Conservation (phyloP, 176 grass and related monocot species). For the Juncus inflexus region DNA sequence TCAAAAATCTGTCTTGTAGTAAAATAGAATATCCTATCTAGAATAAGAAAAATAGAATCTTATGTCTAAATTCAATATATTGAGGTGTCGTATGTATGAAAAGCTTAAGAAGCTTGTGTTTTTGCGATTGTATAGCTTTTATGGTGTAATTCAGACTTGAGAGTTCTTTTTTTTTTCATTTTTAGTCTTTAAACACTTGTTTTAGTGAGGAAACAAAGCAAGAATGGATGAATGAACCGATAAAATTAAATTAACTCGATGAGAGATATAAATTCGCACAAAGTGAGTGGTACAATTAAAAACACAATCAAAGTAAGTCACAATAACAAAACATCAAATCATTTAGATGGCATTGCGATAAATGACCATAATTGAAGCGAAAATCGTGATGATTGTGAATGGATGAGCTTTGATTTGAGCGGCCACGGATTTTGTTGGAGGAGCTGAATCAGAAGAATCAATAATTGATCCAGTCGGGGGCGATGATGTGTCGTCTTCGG, state of each 20-base stretch:
- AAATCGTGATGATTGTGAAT: neutral
- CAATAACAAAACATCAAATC: too few relatives aligned
- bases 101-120: neutral
- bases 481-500: conserved; percentile 23
- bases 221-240: too few relatives aligned
- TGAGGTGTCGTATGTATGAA: neutral
- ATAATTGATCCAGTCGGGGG: neutral
- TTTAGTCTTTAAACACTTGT: too few relatives aligned
- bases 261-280: too few relatives aligned
- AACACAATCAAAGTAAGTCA: too few relatives aligned
- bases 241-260: too few relatives aligned
- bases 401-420: conserved; percentile 2
- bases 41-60: too few relatives aligned
- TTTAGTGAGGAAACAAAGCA: too few relatives aligned
- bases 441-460: conserved; percentile 13
- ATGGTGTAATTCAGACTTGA: neutral
- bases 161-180: too few relatives aligned
- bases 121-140: neutral
- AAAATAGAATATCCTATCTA: neutral
- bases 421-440: conserved; percentile 27
- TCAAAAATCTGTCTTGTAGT: conserved; percentile 41
- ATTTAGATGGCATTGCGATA: neutral
- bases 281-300: too few relatives aligned
- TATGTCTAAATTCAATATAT: neutral
- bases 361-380: neutral